Percentiles rank a stretch among this genome's conserved stretches.
Conservation (phyloP, 176 grass and related monocot genomes). For the Echinochloa phyllopogon region DNA sequence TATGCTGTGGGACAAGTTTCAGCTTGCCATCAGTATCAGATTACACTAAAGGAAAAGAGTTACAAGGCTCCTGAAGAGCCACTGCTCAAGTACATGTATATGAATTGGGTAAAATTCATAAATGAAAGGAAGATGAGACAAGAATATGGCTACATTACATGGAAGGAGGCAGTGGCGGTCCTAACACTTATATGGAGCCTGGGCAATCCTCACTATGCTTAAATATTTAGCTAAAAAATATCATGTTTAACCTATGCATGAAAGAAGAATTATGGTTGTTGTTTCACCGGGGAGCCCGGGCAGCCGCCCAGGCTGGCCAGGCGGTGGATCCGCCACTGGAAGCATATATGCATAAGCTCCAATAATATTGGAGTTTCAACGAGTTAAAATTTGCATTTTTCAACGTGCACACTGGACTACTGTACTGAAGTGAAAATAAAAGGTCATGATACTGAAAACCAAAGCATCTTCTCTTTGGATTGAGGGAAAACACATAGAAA, state of each 20-base stretch:
- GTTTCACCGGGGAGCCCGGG: no score
- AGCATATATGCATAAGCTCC: constrained; percentile 3
- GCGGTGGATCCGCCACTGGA: no score
- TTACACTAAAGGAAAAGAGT: not conserved
- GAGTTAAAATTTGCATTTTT: not conserved
- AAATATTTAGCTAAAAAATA: no score
- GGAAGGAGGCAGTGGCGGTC: not conserved
- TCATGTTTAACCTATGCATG: no score
- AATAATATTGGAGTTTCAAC: constrained; percentile 20
- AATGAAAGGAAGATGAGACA: not conserved
- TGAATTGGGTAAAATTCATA: not conserved
- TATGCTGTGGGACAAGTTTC: constrained; percentile 28
- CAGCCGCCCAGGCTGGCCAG: no score
- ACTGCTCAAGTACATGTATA: not conserved
- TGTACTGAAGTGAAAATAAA: not conserved
- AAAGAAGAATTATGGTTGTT: no score
- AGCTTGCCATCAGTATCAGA: constrained; percentile 35
- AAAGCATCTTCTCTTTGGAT: not conserved
- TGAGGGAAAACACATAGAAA: not conserved
- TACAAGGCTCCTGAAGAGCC: not conserved
- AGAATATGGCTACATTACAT: not conserved
- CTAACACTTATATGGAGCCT: no score
- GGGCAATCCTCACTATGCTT: no score
- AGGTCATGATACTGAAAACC: not conserved
- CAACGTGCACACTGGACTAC: not conserved